Percentiles rank a stretch among this genome's conserved stretches.
Conservation (phyloP, 2,329 filamentous ascomycete species). For the Alternaria brassicae region DNA sequence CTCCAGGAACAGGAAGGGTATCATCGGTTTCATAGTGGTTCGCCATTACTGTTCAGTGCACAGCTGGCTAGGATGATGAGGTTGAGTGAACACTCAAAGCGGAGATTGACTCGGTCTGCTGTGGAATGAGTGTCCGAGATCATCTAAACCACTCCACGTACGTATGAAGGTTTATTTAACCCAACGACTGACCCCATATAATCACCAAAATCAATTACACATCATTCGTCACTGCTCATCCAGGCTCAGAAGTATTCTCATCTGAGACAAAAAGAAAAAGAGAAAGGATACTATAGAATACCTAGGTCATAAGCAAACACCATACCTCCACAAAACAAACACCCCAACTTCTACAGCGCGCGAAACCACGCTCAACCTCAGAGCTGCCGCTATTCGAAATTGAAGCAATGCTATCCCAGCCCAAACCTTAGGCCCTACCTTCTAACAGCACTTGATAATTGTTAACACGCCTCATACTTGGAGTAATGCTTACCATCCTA, state of each 20-base stretch:
- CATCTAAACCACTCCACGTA: not conserved
- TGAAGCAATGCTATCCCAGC: too few species aligned
- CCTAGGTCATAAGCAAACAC: too few species aligned
- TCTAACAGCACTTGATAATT: not conserved
- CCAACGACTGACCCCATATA: not conserved
- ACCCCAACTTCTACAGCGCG: too few species aligned
- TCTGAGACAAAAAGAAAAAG: too few species aligned
- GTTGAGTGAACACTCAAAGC: not conserved
- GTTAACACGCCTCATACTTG: not conserved
- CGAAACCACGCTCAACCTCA: too few species aligned
- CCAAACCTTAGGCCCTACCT: too few species aligned
- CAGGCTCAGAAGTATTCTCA: not conserved
- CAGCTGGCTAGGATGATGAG: not conserved
- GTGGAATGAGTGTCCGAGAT: not conserved
- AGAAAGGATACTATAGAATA: too few species aligned
- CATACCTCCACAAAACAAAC: too few species aligned
- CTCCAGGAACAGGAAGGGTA: not conserved
- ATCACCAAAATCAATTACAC: not conserved
- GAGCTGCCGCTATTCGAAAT: too few species aligned
- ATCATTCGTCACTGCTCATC: not conserved
- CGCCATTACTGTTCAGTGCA: not conserved
- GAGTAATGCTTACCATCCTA: not conserved
- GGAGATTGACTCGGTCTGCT: too few species aligned
- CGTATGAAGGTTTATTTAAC: not conserved
- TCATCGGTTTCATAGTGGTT: not conserved